These are phyloP conservation scores for Pseudogymnoascus sp. DNA, from an alignment of 2,329 filamentous ascomycete species.

Conservation along the genomic window DNA sequence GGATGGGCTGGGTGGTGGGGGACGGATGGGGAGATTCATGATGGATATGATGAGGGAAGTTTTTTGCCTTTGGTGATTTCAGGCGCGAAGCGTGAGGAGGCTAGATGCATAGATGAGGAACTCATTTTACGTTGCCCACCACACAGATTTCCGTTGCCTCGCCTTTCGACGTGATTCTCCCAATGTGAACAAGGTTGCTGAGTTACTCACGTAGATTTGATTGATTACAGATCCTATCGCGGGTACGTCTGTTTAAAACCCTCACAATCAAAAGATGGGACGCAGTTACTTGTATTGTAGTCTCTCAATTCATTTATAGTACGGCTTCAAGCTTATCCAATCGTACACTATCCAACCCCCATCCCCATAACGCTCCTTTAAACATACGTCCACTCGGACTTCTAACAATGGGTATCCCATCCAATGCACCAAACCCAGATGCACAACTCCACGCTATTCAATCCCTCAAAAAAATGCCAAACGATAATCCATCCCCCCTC, in stretches of 20 bases:
- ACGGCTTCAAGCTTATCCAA: neutral
- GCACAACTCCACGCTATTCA: neutral
- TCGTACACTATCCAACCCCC: neutral
- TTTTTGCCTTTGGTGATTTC: neutral
- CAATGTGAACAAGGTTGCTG: neutral
- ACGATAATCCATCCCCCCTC: neutral
- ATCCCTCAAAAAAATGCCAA: neutral
- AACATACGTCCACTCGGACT: neutral
- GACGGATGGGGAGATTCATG: neutral
- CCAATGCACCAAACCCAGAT: neutral
- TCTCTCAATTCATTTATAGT: neutral
- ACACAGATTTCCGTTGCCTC: neutral
- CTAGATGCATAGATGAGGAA: neutral
- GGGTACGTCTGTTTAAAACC: neutral
- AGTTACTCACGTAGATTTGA: neutral
- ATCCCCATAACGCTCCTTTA: neutral
- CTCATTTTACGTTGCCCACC: neutral
- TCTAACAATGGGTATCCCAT: slow-evolving; percentile 3
- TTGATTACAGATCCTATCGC: neutral
- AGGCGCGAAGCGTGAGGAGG: neutral
- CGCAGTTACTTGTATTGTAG: neutral
- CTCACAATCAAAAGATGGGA: neutral
- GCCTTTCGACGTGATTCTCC: neutral
- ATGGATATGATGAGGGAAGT: neutral
- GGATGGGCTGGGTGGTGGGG: neutral